phyloP scores from a whole-genome alignment of 257 asterid species.

The Rubia yunnanensis region DNA sequence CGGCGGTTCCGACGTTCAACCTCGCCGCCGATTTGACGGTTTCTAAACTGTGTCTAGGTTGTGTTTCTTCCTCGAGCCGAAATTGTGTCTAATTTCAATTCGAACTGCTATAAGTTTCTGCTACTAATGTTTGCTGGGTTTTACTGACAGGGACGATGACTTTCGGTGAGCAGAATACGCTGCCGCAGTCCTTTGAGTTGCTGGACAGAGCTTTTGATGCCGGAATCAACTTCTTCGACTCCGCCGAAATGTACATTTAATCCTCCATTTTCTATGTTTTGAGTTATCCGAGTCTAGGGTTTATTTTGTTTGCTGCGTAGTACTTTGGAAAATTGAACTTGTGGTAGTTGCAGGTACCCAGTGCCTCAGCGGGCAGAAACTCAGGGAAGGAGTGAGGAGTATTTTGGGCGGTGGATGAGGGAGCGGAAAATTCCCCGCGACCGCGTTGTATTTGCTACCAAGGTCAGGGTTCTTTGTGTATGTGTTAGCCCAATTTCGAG shows the following conservation, averaged over 20 bases:
- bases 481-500: background rate
- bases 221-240: slow-evolving; percentile 80
- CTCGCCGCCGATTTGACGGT: slow-evolving; percentile 58
- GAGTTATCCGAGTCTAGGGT: background rate
- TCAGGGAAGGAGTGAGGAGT: slow-evolving; percentile 86
- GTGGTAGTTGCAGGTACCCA: slow-evolving; percentile 51
- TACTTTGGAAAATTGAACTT: background rate
- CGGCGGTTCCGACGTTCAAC: slow-evolving; percentile 58
- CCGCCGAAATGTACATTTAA: slow-evolving; percentile 66
- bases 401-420: slow-evolving; percentile 37
- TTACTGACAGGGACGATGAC: slow-evolving; percentile 61
- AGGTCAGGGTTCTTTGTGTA: slow-evolving; percentile 33
- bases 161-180: slow-evolving; percentile 72
- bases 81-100: background rate
- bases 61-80: background rate
- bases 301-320: background rate
- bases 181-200: slow-evolving; percentile 49
- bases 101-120: background rate
- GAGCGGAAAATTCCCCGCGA: slow-evolving; percentile 49
- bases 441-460: slow-evolving; percentile 60
- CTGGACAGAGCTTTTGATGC: slow-evolving; percentile 68
- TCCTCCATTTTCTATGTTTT: background rate
- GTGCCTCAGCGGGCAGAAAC: slow-evolving; percentile 81
- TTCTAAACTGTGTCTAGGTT: slow-evolving; percentile 75
- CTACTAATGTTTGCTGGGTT: background rate